phyloP scores from a whole-genome alignment of 768 basidiomycete species.

The Daedalea quercina region DNA sequence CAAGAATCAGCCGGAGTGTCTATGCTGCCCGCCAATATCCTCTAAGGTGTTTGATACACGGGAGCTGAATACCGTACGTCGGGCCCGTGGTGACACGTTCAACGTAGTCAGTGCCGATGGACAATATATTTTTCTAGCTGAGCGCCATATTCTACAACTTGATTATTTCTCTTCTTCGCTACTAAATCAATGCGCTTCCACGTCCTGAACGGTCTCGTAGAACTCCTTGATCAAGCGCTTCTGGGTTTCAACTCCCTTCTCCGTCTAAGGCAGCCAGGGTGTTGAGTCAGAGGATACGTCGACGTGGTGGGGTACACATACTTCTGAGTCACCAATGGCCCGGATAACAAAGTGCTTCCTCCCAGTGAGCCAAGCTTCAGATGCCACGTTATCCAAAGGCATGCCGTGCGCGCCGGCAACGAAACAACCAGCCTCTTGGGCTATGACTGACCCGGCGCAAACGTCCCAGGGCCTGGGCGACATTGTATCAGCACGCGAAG shows the following conservation, averaged over 20 bases:
- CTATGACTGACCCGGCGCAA: constrained; percentile 85
- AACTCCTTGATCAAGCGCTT: constrained; percentile 79
- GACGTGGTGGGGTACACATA: constrained; percentile 20
- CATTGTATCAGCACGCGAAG: background rate
- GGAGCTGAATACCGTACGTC: no score
- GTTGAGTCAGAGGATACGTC: background rate
- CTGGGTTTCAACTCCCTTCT: constrained; percentile 67
- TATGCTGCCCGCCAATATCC: no score
- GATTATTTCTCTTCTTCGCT: background rate
- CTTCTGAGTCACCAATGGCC: constrained; percentile 54
- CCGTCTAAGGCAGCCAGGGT: constrained; percentile 28
- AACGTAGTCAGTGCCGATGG: no score
- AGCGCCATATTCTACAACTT: no score
- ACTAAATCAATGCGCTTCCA: constrained; percentile 34
- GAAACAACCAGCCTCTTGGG: constrained; percentile 80
- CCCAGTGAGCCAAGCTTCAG: constrained; percentile 64
- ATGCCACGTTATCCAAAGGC: constrained; percentile 41
- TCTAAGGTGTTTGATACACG: no score
- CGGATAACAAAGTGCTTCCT: constrained; percentile 79
- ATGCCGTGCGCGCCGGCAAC: constrained; percentile 61
- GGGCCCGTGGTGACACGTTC: no score
- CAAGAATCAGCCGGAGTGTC: no score
- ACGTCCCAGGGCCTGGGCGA: constrained; percentile 73
- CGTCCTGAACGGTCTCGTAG: constrained; percentile 75
- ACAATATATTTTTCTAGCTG: no score